Conservation (phyloP, 1,284 basidiomycete genomes). For the Melampsora larici-populina region DNA sequence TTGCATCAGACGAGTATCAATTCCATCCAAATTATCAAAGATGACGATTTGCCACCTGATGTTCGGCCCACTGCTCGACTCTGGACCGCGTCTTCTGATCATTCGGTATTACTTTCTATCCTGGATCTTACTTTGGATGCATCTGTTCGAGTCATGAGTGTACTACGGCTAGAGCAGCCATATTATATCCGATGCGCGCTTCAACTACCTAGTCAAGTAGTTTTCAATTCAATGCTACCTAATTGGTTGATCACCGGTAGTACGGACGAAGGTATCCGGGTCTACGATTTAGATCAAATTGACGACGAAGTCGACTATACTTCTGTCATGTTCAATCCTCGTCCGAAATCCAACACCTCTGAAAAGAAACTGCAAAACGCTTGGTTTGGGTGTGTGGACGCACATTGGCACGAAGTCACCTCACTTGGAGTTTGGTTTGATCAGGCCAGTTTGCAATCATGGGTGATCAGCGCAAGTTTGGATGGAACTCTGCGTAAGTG, state of each 20-base stretch:
- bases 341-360: conserved; percentile 63
- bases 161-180: conserved; percentile 42
- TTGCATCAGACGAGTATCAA: conserved; percentile 44
- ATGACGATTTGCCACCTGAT: conserved; percentile 3
- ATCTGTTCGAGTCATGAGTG: conserved; percentile 47
- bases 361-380: conserved; percentile 34
- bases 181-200: conserved; percentile 58
- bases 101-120: conserved; percentile 65
- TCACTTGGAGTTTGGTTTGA: conserved; percentile 69
- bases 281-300: conserved; percentile 53
- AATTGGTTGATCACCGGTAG: conserved; percentile 71
- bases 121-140: conserved; percentile 54
- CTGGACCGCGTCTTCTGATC: conserved; percentile 73
- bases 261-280: conserved; percentile 72
- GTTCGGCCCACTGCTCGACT: conserved; percentile 34
- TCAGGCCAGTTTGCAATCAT: conserved; percentile 59
- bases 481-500: conserved; percentile 81
- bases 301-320: conserved; percentile 43
- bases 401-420: conserved; percentile 80
- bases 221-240: conserved; percentile 63
- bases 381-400: conserved; percentile 65
- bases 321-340: conserved; percentile 7
- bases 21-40: conserved; percentile 24
- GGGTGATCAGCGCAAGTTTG: conserved; percentile 74
- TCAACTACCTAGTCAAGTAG: conserved; percentile 67